Conservation (phyloP, 2,329 filamentous ascomycete species). For the Thielaviopsis euricoi region DNA sequence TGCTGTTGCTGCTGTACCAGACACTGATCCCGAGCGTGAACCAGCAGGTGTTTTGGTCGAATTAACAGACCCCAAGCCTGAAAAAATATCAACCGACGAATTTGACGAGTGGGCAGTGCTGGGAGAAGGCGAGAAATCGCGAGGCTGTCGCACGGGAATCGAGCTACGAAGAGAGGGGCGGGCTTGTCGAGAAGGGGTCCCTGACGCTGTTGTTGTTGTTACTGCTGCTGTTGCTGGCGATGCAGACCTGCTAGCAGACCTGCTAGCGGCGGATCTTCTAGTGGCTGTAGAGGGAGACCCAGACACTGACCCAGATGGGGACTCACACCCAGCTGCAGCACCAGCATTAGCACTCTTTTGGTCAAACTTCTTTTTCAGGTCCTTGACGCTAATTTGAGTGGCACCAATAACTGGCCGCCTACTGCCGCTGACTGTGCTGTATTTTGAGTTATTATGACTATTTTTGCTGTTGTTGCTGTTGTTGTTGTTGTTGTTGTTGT, state of each 20-base stretch:
- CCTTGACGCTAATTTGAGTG: conserved; percentile 46
- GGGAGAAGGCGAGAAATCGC: conserved; percentile 10
- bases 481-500: not conserved
- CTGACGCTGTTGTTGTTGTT: not conserved
- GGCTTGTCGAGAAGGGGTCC: conserved; percentile 3
- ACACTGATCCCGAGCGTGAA: not conserved
- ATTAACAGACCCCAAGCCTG: not conserved
- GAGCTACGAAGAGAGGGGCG: conserved; percentile 6
- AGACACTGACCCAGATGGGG: not conserved
- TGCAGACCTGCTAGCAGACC: too few relatives aligned
- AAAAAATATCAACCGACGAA: conserved; percentile 6
- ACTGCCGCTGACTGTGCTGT: not conserved
- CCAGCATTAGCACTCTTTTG: conserved; percentile 28
- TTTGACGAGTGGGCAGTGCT: conserved; percentile 3
- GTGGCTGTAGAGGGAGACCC: not conserved
- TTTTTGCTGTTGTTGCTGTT: not conserved
- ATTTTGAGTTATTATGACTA: not conserved
- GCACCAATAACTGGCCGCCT: not conserved
- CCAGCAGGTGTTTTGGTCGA: not conserved
- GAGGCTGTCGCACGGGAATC: conserved; percentile 9
- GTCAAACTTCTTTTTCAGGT: conserved; percentile 66
- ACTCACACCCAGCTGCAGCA: not conserved
- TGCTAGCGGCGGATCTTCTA: too few relatives aligned
- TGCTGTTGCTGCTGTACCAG: not conserved
- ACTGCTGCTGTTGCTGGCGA: not conserved